Conservation (phyloP, 1,139 yeast species). For the Diutina siamensis region DNA sequence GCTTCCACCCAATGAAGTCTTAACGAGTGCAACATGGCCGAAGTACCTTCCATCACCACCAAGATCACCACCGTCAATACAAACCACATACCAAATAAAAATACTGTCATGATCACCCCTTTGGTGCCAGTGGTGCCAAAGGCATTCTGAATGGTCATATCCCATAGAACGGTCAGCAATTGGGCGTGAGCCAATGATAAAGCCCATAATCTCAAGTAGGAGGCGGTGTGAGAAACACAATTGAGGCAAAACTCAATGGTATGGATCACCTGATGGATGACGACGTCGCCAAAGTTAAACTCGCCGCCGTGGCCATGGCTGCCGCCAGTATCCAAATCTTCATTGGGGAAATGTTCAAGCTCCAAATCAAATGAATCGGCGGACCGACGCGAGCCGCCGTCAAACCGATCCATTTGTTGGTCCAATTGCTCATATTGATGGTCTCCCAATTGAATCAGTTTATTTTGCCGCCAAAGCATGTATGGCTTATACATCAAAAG, state of each 20-base stretch:
- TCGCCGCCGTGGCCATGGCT: constrained; percentile 25
- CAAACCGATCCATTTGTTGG: constrained; percentile 1
- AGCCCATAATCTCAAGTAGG: constrained; percentile 49
- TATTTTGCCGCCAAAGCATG: background rate
- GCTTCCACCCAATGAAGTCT: constrained; percentile 99
- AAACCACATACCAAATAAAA: constrained; percentile 91
- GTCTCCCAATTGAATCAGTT: background rate
- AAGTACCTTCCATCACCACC: constrained; percentile 97
- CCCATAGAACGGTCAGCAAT: constrained; percentile 87
- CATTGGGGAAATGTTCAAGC: background rate
- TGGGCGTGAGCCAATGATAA: constrained; percentile 95
- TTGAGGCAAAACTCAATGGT: constrained; percentile 6
- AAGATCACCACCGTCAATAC: constrained; percentile 78
- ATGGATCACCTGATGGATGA: constrained; percentile 6
- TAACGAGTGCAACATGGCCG: constrained; percentile 95
- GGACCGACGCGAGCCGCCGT: background rate
- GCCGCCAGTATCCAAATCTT: constrained; percentile 1
- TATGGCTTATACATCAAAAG: constrained; percentile 3
- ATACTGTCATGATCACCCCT: constrained; percentile 66
- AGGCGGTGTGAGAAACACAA: constrained; percentile 5
- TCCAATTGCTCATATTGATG: background rate
- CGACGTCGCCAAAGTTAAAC: constrained; percentile 10
- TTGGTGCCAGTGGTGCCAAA: constrained; percentile 57
- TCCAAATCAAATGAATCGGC: constrained; percentile 1
- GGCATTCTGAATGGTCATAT: constrained; percentile 83